Conservation (phyloP, 2,329 filamentous ascomycete species). For the Ceratocystis variospora region DNA sequence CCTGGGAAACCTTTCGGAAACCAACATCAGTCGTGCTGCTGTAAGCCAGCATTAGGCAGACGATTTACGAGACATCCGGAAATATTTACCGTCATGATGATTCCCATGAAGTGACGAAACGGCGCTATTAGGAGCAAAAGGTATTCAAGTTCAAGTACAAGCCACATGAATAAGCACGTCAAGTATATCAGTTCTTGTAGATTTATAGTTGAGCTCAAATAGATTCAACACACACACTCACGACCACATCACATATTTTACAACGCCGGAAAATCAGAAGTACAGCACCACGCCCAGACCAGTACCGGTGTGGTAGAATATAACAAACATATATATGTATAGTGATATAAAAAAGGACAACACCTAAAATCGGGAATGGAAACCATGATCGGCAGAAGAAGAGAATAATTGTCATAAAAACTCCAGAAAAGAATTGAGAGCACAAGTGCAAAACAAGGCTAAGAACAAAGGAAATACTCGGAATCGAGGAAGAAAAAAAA, state of each 20-base stretch:
- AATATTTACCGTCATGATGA: not conserved
- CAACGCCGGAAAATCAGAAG: not conserved
- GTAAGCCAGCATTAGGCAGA: not conserved
- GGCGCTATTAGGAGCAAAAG: too few species aligned
- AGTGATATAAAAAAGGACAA: constrained; percentile 2
- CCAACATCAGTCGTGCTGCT: not conserved
- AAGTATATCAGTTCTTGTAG: too few species aligned
- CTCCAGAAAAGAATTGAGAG: not conserved
- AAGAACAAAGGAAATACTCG: constrained; percentile 9
- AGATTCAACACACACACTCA: not conserved
- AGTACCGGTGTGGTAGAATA: not conserved
- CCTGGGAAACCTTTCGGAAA: too few species aligned
- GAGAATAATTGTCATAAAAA: constrained; percentile 8
- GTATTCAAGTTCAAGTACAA: too few species aligned
- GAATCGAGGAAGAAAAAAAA: constrained; percentile 22
- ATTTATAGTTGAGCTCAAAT: too few species aligned
- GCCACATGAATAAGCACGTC: too few species aligned
- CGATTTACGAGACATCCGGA: not conserved
- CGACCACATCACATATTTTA: not conserved
- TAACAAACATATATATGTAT: not conserved
- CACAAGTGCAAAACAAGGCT: constrained; percentile 5
- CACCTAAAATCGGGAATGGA: not conserved
- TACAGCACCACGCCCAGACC: not conserved
- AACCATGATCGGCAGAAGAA: constrained; percentile 3
- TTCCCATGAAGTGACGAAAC: not conserved